Conservation (phyloP, 129 eudicot species). For the Helianthus tuberosus region DNA sequence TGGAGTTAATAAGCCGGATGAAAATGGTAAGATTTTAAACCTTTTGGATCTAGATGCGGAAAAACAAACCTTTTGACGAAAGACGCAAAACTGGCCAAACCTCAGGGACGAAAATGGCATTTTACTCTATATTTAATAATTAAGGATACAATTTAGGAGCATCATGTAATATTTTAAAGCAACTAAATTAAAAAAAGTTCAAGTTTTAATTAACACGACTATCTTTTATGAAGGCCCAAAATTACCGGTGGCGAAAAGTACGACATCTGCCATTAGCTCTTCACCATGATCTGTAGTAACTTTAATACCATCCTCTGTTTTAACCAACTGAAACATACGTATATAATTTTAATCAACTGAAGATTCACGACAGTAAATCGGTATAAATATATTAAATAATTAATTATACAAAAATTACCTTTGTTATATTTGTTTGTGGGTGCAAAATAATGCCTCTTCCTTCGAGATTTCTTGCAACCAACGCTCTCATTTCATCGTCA, state of each 20-base stretch:
- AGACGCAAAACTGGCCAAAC: no score
- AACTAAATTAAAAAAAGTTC: background rate
- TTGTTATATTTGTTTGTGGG: conserved; percentile 64
- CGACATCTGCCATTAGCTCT: conserved; percentile 91
- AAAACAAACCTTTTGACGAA: no score
- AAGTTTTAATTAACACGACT: background rate
- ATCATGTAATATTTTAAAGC: background rate
- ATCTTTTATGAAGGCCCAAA: conserved; percentile 1
- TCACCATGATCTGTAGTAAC: conserved; percentile 92
- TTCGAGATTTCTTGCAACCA: conserved; percentile 94
- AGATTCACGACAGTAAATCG: background rate
- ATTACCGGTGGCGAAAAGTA: conserved; percentile 96
- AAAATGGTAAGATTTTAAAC: no score
- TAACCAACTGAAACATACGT: conserved; percentile 64
- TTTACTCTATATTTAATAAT: no score
- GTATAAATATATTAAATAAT: conserved; percentile 7
- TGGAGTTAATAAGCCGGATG: no score
- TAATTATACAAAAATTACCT: conserved; percentile 45
- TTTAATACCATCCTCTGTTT: conserved; percentile 82
- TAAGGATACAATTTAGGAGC: background rate
- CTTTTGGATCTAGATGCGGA: no score
- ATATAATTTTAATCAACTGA: conserved; percentile 9
- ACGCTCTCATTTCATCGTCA: conserved; percentile 99
- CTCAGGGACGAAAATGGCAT: no score
- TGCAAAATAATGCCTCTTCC: conserved; percentile 90